phyloP scores from a whole-genome alignment of 768 basidiomycete species.

The Termitomyces sp. region DNA sequence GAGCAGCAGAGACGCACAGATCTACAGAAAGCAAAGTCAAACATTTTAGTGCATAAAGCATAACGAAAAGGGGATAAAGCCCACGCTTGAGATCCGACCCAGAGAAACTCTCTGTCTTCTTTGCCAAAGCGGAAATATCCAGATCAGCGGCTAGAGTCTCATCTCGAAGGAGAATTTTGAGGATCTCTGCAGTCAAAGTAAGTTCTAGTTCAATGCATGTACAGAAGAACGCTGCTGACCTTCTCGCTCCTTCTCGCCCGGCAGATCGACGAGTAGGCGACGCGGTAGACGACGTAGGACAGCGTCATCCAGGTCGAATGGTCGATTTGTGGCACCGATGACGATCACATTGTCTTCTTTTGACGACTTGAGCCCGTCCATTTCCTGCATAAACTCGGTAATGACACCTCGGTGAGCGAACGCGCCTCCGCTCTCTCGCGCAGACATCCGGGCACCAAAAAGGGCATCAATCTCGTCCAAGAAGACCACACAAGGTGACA shows the following conservation, averaged over 20 bases:
- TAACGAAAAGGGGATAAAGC: constrained; percentile 21
- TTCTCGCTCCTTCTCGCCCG: constrained; percentile 78
- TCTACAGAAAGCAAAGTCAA: constrained; percentile 40
- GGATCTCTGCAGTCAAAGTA: constrained; percentile 53
- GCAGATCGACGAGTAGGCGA: constrained; percentile 82
- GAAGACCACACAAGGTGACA: constrained; percentile 92
- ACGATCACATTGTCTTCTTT: constrained; percentile 80
- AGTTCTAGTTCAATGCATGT: neutral
- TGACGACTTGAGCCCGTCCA: constrained; percentile 86
- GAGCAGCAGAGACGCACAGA: constrained; percentile 86
- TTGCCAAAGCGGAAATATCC: constrained; percentile 52
- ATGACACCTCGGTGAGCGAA: constrained; percentile 84
- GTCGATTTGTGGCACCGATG: constrained; percentile 91
- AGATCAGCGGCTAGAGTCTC: constrained; percentile 66
- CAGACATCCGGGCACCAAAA: constrained; percentile 79
- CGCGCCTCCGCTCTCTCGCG: constrained; percentile 70
- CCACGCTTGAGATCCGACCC: constrained; percentile 93
- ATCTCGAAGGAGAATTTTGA: constrained; percentile 82
- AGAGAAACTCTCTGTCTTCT: constrained; percentile 80
- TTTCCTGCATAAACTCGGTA: constrained; percentile 94
- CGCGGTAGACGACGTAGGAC: constrained; percentile 85
- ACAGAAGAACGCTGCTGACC: constrained; percentile 42
- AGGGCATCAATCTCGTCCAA: constrained; percentile 93
- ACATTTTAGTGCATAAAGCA: neutral
- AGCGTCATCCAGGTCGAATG: constrained; percentile 88